Evolutionary conservation across 73 alveolate species (phyloP).

Genomic region (Paramecium tetraurelia): DNA sequence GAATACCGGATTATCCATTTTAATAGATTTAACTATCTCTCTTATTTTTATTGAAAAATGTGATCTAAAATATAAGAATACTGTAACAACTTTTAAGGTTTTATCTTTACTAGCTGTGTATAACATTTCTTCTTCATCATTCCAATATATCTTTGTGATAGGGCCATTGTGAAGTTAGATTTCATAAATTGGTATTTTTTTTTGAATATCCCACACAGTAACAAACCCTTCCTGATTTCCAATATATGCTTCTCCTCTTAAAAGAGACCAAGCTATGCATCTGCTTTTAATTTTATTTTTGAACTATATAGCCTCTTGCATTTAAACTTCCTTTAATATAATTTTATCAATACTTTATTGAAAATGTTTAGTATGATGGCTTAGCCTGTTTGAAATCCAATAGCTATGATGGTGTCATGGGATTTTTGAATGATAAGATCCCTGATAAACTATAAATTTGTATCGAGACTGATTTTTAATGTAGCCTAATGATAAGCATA

Average conservation of each 20-base stretch:
- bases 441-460: conserved; percentile 10
- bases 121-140: background rate
- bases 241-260: conserved; percentile 16
- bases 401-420: background rate
- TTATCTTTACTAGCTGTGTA: conserved; percentile 22
- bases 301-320: background rate
- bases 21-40: background rate
- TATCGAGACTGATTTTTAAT: background rate
- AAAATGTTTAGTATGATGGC: background rate
- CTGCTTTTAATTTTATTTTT: conserved; percentile 34
- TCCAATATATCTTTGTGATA: conserved; percentile 12
- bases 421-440: background rate
- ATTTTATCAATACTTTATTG: background rate
- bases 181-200: background rate
- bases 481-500: background rate
- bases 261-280: conserved; percentile 14
- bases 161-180: background rate
- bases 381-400: conserved; percentile 19
- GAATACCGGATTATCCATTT: background rate
- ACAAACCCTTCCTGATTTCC: conserved; percentile 46
- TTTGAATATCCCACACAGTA: conserved; percentile 1
- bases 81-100: background rate
- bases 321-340: background rate
- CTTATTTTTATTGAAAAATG: background rate
- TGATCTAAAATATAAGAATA: background rate